These are phyloP conservation scores for Leccinum colubrinum DNA, from an alignment of 1,284 basidiomycete species.

Conservation along the genomic window DNA sequence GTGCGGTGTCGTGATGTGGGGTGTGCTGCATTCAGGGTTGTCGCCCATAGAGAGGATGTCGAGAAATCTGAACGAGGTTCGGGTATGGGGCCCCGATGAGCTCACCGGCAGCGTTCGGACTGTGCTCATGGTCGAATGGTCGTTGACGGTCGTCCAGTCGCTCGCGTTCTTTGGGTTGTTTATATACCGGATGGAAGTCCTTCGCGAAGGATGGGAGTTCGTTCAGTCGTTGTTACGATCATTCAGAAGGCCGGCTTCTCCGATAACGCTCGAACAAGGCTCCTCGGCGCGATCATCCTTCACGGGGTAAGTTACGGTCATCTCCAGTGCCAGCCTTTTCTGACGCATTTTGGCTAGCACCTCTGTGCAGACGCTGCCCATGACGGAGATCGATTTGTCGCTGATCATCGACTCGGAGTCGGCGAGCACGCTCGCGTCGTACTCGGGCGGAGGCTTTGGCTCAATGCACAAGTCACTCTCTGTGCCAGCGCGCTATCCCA, in stretches of 20 bases:
- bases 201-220: slow-evolving; percentile 8
- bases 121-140: slow-evolving; percentile 41
- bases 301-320: slow-evolving; percentile 10
- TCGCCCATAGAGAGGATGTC: slow-evolving; percentile 14
- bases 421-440: slow-evolving; percentile 10
- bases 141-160: slow-evolving; percentile 36
- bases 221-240: slow-evolving; percentile 2
- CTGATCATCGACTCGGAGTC: slow-evolving; percentile 6
- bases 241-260: neutral
- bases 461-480: slow-evolving; percentile 4
- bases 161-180: slow-evolving; percentile 41
- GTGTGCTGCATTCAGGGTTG: slow-evolving; percentile 22
- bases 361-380: slow-evolving; percentile 23
- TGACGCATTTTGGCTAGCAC: slow-evolving; percentile 16
- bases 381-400: slow-evolving; percentile 27
- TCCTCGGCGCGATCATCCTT: slow-evolving; percentile 1
- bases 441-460: neutral
- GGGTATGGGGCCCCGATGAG: slow-evolving; percentile 9
- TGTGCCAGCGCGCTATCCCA: neutral
- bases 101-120: slow-evolving; percentile 21
- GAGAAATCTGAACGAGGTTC: slow-evolving; percentile 17
- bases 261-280: neutral
- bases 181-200: slow-evolving; percentile 24
- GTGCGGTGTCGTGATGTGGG: slow-evolving; percentile 45
- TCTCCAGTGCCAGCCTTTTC: neutral